Evolutionary conservation across 2,329 filamentous ascomycete genomes (phyloP).

Genomic region (Elsinoe australis): DNA sequence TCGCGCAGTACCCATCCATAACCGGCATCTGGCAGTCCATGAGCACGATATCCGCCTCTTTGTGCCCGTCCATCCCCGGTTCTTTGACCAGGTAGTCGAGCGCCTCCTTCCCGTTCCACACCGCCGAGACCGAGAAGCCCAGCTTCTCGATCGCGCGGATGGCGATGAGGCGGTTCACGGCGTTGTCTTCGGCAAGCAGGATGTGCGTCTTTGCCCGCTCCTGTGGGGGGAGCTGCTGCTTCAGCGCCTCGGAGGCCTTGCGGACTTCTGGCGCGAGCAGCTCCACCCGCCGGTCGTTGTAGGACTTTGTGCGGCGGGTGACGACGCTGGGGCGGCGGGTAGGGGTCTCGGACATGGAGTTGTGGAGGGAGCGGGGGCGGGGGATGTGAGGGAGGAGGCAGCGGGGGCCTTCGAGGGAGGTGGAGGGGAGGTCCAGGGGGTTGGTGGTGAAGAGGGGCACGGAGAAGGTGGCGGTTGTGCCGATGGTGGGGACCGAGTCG

Average conservation of each 20-base stretch:
- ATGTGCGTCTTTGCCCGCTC: constrained; percentile 15
- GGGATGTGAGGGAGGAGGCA: constrained; percentile 6
- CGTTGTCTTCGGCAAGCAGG: constrained; percentile 19
- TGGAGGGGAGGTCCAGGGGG: background rate
- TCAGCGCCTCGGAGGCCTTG: constrained; percentile 7
- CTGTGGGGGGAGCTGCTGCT: constrained; percentile 6
- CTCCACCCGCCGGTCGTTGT: constrained; percentile 12
- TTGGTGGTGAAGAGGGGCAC: background rate
- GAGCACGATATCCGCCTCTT: constrained; percentile 12
- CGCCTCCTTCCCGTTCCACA: constrained; percentile 18
- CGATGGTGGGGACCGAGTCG: constrained; percentile 1
- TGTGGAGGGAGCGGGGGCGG: background rate
- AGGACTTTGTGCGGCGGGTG: constrained; percentile 9
- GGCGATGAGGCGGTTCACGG: constrained; percentile 19
- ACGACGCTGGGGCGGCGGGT: constrained; percentile 2
- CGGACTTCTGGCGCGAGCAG: background rate
- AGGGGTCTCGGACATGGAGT: background rate
- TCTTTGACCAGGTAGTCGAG: constrained; percentile 16
- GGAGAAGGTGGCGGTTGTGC: constrained; percentile 12
- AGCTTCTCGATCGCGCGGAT: constrained; percentile 16
- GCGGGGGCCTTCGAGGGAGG: constrained; percentile 4
- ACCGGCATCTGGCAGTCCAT: constrained; percentile 20
- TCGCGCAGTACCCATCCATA: constrained; percentile 21
- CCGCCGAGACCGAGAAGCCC: constrained; percentile 18
- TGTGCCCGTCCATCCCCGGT: background rate